Evolutionary conservation across 345 rosid species (phyloP).

Genomic region (Erysimum cheiranthoides): DNA sequence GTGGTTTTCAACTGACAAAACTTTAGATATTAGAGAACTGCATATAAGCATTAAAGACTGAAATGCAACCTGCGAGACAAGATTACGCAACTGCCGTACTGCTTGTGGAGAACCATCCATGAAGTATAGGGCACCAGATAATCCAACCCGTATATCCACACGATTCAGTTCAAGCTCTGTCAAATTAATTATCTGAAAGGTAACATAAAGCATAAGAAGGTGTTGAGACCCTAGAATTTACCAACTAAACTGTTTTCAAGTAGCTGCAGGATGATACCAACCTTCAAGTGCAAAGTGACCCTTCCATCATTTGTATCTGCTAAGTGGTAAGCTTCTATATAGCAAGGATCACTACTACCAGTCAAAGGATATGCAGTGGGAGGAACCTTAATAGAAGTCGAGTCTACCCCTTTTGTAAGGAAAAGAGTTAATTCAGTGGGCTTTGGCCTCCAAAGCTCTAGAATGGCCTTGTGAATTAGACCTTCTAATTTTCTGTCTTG

Average conservation of each 20-base stretch:
- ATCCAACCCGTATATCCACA: conserved; percentile 93
- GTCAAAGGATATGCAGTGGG: conserved; percentile 81
- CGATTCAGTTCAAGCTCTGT: conserved; percentile 92
- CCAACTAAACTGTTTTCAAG: conserved; percentile 27
- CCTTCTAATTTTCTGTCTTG: conserved; percentile 98
- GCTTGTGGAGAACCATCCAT: conserved; percentile 99
- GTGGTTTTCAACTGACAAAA: background rate
- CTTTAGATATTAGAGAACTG: conserved; percentile 7
- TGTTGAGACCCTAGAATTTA: conserved; percentile 8
- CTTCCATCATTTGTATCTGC: conserved; percentile 96
- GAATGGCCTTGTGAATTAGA: conserved; percentile 92
- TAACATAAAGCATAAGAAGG: conserved; percentile 18
- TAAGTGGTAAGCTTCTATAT: conserved; percentile 93
- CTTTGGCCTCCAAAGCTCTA: conserved; percentile 98
- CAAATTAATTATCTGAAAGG: conserved; percentile 82
- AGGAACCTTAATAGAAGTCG: conserved; percentile 73
- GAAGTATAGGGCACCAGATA: conserved; percentile 87
- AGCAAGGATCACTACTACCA: conserved; percentile 99
- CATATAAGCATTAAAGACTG: conserved; percentile 25
- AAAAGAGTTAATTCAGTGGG: conserved; percentile 85
- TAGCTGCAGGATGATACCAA: conserved; percentile 41
- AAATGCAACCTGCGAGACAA: conserved; percentile 86
- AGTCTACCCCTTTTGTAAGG: conserved; percentile 80
- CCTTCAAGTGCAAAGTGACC: conserved; percentile 92
- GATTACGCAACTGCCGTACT: conserved; percentile 87